Conservation (phyloP, 257 asterid genomes). For the Rehmannia glutinosa region DNA sequence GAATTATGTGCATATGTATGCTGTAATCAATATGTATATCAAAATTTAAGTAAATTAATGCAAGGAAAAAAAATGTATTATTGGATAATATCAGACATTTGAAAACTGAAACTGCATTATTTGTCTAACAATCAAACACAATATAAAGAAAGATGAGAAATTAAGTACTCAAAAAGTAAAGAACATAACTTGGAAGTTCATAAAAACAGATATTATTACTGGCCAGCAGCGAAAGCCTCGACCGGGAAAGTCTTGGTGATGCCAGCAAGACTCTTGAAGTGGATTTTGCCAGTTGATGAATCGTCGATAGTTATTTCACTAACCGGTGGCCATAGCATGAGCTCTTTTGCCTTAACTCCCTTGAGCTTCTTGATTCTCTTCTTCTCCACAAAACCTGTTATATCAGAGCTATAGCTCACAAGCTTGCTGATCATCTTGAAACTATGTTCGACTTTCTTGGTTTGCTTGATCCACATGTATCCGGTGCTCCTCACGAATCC, state of each 20-base stretch:
- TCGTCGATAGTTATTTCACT: constrained; percentile 44
- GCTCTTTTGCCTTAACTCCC: constrained; percentile 74
- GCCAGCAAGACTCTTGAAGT: constrained; percentile 77
- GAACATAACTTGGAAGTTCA: too few relatives aligned
- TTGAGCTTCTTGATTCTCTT: constrained; percentile 67
- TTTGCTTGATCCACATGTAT: constrained; percentile 70
- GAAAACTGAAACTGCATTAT: too few relatives aligned
- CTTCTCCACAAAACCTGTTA: constrained; percentile 49
- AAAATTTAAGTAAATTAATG: too few relatives aligned
- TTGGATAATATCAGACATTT: too few relatives aligned
- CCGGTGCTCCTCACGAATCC: constrained; percentile 62
- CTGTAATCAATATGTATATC: too few relatives aligned
- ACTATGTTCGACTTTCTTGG: constrained; percentile 55
- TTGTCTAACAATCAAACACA: too few relatives aligned
- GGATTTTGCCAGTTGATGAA: constrained; percentile 58
- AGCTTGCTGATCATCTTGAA: constrained; percentile 61
- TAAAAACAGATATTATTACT: constrained; percentile 26
- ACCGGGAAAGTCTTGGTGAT: constrained; percentile 69
- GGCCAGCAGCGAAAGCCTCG: constrained; percentile 68
- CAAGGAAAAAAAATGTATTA: too few relatives aligned
- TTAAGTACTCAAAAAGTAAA: too few relatives aligned
- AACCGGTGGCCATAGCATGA: constrained; percentile 72
- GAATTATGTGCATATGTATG: too few relatives aligned
- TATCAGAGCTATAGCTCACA: constrained; percentile 48
- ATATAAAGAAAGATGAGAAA: too few relatives aligned